phyloP scores from a whole-genome alignment of 352 stramenopile genomes.

The Phytophthora ohioensis region DNA sequence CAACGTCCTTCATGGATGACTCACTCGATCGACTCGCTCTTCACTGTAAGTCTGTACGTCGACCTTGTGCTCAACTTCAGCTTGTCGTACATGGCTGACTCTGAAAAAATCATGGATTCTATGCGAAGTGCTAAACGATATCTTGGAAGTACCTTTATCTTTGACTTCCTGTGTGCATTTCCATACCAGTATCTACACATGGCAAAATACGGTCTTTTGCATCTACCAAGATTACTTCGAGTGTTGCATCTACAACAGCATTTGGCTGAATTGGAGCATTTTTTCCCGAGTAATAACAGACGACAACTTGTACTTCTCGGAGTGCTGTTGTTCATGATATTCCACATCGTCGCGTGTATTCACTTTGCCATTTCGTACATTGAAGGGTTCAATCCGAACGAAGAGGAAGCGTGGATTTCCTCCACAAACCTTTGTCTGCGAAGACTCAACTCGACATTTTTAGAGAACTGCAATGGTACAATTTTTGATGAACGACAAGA shows the following conservation, averaged over 20 bases:
- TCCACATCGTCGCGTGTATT: slow-evolving; percentile 62
- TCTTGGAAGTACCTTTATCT: slow-evolving; percentile 40
- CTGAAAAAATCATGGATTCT: slow-evolving; percentile 66
- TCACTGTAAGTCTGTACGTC: slow-evolving; percentile 39
- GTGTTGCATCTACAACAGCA: slow-evolving; percentile 39
- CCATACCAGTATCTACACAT: slow-evolving; percentile 48
- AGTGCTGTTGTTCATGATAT: slow-evolving; percentile 51
- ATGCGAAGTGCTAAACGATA: slow-evolving; percentile 50
- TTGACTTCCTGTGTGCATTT: slow-evolving; percentile 56
- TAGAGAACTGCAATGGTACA: slow-evolving; percentile 20
- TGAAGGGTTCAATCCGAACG: slow-evolving; percentile 43
- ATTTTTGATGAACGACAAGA: slow-evolving; percentile 11
- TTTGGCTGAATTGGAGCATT: slow-evolving; percentile 50
- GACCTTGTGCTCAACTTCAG: slow-evolving; percentile 74
- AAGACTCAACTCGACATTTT: slow-evolving; percentile 29
- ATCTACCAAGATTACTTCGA: slow-evolving; percentile 53
- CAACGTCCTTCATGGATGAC: slow-evolving; percentile 44
- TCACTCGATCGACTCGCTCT: slow-evolving; percentile 39
- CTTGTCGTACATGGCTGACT: slow-evolving; percentile 56
- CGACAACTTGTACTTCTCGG: slow-evolving; percentile 55
- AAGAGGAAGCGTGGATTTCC: slow-evolving; percentile 49
- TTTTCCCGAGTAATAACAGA: slow-evolving; percentile 56
- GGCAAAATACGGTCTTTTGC: slow-evolving; percentile 41
- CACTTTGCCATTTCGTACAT: slow-evolving; percentile 48
- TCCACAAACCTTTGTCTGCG: slow-evolving; percentile 32